These are phyloP conservation scores for sweet orange (Citrus sinensis) DNA, from an alignment of 345 rosid genomes.

Conservation along the genomic window DNA sequence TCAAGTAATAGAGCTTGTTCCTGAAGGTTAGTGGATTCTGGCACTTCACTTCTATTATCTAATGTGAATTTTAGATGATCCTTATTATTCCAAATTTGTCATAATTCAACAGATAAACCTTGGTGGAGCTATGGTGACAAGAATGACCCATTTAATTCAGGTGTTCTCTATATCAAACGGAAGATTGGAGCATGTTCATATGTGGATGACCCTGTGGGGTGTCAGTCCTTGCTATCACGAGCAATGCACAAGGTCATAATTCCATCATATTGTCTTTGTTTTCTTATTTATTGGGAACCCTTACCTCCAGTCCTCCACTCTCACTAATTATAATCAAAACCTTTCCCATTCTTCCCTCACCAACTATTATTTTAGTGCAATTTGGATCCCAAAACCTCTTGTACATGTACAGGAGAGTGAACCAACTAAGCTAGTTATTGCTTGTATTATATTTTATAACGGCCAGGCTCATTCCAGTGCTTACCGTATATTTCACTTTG, in stretches of 20 bases:
- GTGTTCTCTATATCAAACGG: constrained; percentile 83
- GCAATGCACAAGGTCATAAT: constrained; percentile 90
- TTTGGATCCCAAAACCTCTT: neutral
- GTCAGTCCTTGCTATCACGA: constrained; percentile 88
- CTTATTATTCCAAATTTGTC: neutral
- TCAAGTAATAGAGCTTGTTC: constrained; percentile 77
- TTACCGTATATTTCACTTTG: constrained; percentile 1
- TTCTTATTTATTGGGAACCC: neutral
- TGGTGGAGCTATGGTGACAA: constrained; percentile 84
- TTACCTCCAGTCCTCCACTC: neutral
- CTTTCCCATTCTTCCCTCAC: neutral
- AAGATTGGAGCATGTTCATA: constrained; percentile 98
- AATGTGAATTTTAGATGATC: constrained; percentile 7
- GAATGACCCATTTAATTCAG: constrained; percentile 77
- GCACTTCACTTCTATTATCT: constrained; percentile 15
- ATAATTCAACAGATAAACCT: constrained; percentile 53
- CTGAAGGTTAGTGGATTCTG: constrained; percentile 57
- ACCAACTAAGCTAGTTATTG: neutral
- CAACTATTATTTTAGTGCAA: neutral
- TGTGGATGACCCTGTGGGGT: constrained; percentile 90
- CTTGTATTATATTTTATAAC: neutral
- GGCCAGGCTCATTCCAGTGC: constrained; percentile 7
- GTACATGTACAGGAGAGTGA: neutral
- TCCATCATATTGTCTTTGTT: neutral
- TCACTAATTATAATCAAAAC: neutral